phyloP scores from a whole-genome alignment of 2,329 filamentous ascomycete species.

The Paracorniculantispora psalliotae region DNA sequence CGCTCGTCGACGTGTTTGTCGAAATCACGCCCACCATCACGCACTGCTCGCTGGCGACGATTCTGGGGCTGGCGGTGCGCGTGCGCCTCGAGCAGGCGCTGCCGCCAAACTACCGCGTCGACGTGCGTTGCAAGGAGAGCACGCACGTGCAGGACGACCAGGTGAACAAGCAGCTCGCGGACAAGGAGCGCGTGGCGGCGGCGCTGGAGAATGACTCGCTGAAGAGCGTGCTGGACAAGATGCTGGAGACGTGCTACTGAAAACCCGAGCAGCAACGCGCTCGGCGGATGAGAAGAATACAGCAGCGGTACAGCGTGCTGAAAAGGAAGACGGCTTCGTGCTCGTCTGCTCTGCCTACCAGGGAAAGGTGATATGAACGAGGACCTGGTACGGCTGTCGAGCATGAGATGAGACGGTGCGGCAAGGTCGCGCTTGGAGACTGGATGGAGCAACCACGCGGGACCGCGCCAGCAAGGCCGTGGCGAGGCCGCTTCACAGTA shows the following conservation, averaged over 20 bases:
- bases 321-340: too few species aligned
- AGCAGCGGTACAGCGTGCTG: too few species aligned
- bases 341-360: too few species aligned
- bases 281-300: too few species aligned
- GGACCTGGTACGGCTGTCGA: too few species aligned
- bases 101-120: conserved; percentile 85
- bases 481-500: too few species aligned
- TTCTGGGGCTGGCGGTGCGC: conserved; percentile 89
- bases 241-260: conserved; percentile 80
- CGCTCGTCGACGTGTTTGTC: conserved; percentile 69
- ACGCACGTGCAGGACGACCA: conserved; percentile 94
- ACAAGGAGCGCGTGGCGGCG: conserved; percentile 94
- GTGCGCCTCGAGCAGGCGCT: conserved; percentile 87
- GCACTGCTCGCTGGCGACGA: conserved; percentile 92
- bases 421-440: too few species aligned
- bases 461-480: too few species aligned
- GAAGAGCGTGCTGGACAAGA: conserved; percentile 83
- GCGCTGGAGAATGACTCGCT: conserved; percentile 91
- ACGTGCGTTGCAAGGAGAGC: conserved; percentile 91
- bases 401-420: too few species aligned
- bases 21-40: conserved; percentile 95
- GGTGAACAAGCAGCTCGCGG: conserved; percentile 92
- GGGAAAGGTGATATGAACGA: too few species aligned
- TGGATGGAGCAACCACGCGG: too few species aligned
- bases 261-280: too few species aligned